Conservation (phyloP, 2,329 filamentous ascomycete genomes). For the Monilinia fructicola region DNA sequence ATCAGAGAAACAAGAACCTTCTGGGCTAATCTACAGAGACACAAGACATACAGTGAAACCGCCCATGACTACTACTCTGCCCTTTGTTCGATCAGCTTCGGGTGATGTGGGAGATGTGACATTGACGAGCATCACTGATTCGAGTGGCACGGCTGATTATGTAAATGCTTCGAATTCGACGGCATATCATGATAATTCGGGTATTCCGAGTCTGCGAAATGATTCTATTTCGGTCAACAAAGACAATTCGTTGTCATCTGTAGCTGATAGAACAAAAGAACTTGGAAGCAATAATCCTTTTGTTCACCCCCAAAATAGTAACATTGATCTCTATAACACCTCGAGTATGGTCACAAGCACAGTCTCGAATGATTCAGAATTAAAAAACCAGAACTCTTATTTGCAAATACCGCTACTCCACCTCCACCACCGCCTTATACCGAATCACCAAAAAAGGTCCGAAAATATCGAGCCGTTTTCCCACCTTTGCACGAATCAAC, state of each 20-base stretch:
- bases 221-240: conserved; percentile 25
- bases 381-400: conserved; percentile 19
- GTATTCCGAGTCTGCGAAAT: not conserved
- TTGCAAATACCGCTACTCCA: conserved; percentile 10
- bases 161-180: not conserved
- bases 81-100: conserved; percentile 32
- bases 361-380: not conserved
- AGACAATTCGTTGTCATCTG: conserved; percentile 27
- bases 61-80: conserved; percentile 33
- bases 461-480: conserved; percentile 56
- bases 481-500: conserved; percentile 52
- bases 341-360: conserved; percentile 7
- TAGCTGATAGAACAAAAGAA: conserved; percentile 25
- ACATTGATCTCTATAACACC: conserved; percentile 23
- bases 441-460: conserved; percentile 32
- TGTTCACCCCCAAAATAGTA: conserved; percentile 27
- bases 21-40: conserved; percentile 28
- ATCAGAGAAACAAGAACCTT: conserved; percentile 28
- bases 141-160: not conserved
- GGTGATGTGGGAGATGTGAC: conserved; percentile 25
- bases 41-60: conserved; percentile 36
- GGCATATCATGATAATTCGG: conserved; percentile 7
- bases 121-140: conserved; percentile 24
- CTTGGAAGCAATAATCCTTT: conserved; percentile 35
- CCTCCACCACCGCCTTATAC: conserved; percentile 40